A percentile compares a stretch with the other conserved stretches of the same genome.
Conservation (phyloP, 1,284 basidiomycete genomes). For the Chiua sp. region DNA sequence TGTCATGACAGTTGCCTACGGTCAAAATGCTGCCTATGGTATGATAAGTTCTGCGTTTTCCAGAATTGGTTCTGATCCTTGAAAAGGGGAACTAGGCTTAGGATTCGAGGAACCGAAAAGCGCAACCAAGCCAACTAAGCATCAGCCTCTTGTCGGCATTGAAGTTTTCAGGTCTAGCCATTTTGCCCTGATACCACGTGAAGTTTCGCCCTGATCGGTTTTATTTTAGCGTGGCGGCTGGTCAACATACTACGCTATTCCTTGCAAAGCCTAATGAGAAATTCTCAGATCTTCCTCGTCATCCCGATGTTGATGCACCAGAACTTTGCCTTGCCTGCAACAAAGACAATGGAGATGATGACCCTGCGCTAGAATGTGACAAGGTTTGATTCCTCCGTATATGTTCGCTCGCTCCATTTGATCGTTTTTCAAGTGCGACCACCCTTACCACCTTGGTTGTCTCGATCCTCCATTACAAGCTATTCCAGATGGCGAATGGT, state of each 20-base stretch:
- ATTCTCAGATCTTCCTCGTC: constrained; percentile 74
- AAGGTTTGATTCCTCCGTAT: constrained; percentile 57
- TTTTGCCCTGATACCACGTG: neutral
- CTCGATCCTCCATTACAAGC: constrained; percentile 77
- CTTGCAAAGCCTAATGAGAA: constrained; percentile 73
- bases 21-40: constrained; percentile 84
- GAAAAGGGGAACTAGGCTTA: constrained; percentile 78
- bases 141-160: constrained; percentile 75
- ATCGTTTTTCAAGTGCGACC: constrained; percentile 71
- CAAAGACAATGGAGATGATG: constrained; percentile 69
- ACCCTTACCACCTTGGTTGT: constrained; percentile 87
- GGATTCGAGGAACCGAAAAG: constrained; percentile 85
- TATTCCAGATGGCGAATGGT: constrained; percentile 93
- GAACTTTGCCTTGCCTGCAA: constrained; percentile 77
- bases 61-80: neutral
- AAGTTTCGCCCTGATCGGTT: constrained; percentile 3
- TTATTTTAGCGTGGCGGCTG: constrained; percentile 71
- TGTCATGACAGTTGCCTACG: constrained; percentile 86
- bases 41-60: constrained; percentile 5
- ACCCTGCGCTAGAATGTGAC: constrained; percentile 81
- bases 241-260: constrained; percentile 87
- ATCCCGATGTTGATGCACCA: constrained; percentile 77
- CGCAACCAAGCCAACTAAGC: constrained; percentile 81
- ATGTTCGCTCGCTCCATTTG: constrained; percentile 1
- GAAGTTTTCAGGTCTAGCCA: constrained; percentile 77